A percentile compares a stretch with the other conserved stretches of the same genome.
phyloP scores from a whole-genome alignment of 345 rosid species.

The Pistacia integerrima region DNA sequence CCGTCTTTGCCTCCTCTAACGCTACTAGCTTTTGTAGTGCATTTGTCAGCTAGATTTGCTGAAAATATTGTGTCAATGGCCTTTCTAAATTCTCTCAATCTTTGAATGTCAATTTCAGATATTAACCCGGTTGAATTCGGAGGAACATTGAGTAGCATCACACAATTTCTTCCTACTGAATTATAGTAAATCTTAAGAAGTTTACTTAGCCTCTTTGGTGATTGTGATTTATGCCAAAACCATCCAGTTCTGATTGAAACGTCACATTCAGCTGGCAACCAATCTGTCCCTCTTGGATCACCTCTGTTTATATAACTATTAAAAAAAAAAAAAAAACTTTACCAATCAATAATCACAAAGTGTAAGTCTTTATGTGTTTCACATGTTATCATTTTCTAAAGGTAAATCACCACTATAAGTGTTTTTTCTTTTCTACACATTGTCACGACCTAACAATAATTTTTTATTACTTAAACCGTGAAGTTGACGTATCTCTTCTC shows the following conservation, averaged over 20 bases:
- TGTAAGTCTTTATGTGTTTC: not conserved
- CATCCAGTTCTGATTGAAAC: slow-evolving; percentile 64
- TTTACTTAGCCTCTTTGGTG: slow-evolving; percentile 53
- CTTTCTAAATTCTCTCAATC: slow-evolving; percentile 42
- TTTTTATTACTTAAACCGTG: not conserved
- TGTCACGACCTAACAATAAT: too few relatives aligned
- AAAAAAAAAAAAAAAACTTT: not conserved
- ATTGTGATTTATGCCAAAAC: slow-evolving; percentile 71
- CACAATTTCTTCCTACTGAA: slow-evolving; percentile 69
- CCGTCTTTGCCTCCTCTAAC: slow-evolving; percentile 52
- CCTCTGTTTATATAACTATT: slow-evolving; percentile 54
- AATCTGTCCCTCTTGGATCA: slow-evolving; percentile 59
- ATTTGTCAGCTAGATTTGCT: slow-evolving; percentile 44
- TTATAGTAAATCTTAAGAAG: slow-evolving; percentile 62
- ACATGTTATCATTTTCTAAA: not conserved
- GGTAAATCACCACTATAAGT: too few relatives aligned
- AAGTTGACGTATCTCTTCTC: not conserved
- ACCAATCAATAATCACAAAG: not conserved
- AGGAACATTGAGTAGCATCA: slow-evolving; percentile 64
- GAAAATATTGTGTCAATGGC: slow-evolving; percentile 56
- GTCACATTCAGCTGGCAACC: slow-evolving; percentile 76
- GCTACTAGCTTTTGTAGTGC: slow-evolving; percentile 50
- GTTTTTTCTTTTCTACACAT: too few relatives aligned
- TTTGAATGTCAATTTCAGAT: slow-evolving; percentile 44
- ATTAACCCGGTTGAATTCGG: slow-evolving; percentile 71